These are phyloP conservation scores for Meyerozyma guilliermondii DNA, from an alignment of 1,139 yeast species.

Conservation along the genomic window DNA sequence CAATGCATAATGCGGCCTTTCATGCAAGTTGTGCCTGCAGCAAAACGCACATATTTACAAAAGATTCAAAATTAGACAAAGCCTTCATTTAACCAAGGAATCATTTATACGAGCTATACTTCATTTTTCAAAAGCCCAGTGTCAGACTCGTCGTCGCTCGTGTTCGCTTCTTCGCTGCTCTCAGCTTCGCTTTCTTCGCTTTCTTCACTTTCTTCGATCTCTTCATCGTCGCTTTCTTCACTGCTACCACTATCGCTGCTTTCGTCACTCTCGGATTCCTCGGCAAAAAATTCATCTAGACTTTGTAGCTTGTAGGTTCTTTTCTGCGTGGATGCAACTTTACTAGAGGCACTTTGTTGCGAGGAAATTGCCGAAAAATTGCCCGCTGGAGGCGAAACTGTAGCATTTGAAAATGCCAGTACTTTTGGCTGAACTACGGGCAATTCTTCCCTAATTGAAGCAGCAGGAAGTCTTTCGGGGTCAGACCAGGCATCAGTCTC, in stretches of 20 bases:
- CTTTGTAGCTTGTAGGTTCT: constrained; percentile 61
- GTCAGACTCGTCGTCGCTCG: not conserved
- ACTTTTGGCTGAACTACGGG: constrained; percentile 14
- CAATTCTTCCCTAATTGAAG: constrained; percentile 32
- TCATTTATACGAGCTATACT: not conserved
- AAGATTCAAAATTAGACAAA: too few relatives aligned
- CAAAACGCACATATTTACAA: not conserved
- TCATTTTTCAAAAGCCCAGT: not conserved
- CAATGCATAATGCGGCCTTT: not conserved
- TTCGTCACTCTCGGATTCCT: constrained; percentile 14
- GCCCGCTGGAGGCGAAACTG: constrained; percentile 2
- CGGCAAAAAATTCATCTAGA: constrained; percentile 77
- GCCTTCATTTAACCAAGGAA: not conserved
- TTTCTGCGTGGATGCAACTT: constrained; percentile 8
- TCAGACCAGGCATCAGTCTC: constrained; percentile 32
- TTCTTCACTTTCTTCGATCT: not conserved
- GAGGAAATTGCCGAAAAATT: constrained; percentile 4
- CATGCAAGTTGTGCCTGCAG: not conserved
- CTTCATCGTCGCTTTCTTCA: constrained; percentile 4
- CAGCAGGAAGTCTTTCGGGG: constrained; percentile 25
- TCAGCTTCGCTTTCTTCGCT: too few relatives aligned
- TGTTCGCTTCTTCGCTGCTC: not conserved
- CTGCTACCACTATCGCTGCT: constrained; percentile 3
- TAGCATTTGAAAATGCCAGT: constrained; percentile 6
- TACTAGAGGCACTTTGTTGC: constrained; percentile 2